Percentiles rank a stretch among this genome's conserved stretches.
Conservation (phyloP, 768 basidiomycete genomes). For the Pleurotus pulmonarius region DNA sequence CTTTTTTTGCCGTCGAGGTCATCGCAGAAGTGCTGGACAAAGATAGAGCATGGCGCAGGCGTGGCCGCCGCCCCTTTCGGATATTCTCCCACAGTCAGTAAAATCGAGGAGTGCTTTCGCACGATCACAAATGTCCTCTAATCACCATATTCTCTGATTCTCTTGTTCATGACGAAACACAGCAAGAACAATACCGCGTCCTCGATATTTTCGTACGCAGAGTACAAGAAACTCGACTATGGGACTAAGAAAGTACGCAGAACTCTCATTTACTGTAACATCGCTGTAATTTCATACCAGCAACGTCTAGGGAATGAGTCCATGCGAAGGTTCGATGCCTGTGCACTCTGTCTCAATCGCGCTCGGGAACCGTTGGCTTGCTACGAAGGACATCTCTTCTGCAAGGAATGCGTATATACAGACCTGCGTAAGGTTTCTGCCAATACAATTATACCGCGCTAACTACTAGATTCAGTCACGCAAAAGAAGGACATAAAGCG, state of each 20-base stretch:
- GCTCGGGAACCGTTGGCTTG: constrained; percentile 86
- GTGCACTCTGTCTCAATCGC: constrained; percentile 80
- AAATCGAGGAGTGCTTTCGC: background rate
- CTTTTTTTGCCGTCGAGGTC: background rate
- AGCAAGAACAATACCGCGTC: constrained; percentile 90
- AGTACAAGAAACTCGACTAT: constrained; percentile 82
- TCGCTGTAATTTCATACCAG: constrained; percentile 22
- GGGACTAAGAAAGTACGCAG: constrained; percentile 68
- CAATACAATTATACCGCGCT: background rate
- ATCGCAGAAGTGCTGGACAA: background rate
- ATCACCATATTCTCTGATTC: background rate
- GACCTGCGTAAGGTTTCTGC: constrained; percentile 61
- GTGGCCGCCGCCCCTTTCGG: background rate
- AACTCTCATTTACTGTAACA: background rate
- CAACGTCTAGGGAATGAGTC: constrained; percentile 88
- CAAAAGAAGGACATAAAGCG: constrained; percentile 93
- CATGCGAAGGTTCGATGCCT: constrained; percentile 89
- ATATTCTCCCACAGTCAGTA: background rate
- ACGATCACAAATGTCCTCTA: background rate
- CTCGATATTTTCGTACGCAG: constrained; percentile 86
- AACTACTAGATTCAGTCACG: constrained; percentile 43
- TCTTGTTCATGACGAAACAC: constrained; percentile 70
- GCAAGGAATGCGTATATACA: constrained; percentile 90
- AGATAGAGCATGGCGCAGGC: background rate
- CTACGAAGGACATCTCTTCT: constrained; percentile 86